Percentiles rank a stretch among this genome's conserved stretches.
These are phyloP conservation scores for Syncephalis plumigaleata DNA, from an alignment of 371 early-diverging fungal genomes.

Conservation along the genomic window DNA sequence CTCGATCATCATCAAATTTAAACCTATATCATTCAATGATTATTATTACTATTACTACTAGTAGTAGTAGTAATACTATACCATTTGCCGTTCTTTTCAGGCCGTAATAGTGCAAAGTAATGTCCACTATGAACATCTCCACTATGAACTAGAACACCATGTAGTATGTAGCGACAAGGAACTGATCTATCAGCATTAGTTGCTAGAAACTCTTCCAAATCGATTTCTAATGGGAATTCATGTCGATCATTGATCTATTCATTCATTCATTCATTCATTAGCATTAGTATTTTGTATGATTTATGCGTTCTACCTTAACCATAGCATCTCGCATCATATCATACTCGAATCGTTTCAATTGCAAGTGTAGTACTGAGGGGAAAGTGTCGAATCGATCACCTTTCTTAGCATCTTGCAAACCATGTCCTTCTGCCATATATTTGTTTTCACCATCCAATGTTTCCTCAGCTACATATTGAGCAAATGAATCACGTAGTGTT, in stretches of 20 bases:
- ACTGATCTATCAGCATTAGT: conserved; percentile 36
- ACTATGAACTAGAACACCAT: conserved; percentile 94
- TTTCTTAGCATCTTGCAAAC: conserved; percentile 92
- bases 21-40: conserved; percentile 17
- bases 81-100: conserved; percentile 66
- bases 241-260: conserved; percentile 96
- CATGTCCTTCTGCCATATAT: conserved; percentile 92
- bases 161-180: conserved; percentile 64
- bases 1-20: conserved; percentile 96
- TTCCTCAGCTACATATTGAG: conserved; percentile 74
- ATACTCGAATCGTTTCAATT: conserved; percentile 96
- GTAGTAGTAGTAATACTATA: conserved; percentile 11
- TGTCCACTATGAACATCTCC: conserved; percentile 95
- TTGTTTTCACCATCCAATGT: conserved; percentile 96
- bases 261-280: too few species aligned
- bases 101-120: conserved; percentile 87
- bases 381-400: conserved; percentile 88
- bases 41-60: background rate
- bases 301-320: conserved; percentile 81
- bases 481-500: conserved; percentile 81
- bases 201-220: conserved; percentile 74
- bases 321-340: conserved; percentile 82
- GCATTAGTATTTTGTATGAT: conserved; percentile 4
- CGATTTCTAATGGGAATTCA: conserved; percentile 86
- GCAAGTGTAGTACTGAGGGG: conserved; percentile 95